Conservation (phyloP, 2,329 filamentous ascomycete genomes). For the Calonectria pseudoturangicola region DNA sequence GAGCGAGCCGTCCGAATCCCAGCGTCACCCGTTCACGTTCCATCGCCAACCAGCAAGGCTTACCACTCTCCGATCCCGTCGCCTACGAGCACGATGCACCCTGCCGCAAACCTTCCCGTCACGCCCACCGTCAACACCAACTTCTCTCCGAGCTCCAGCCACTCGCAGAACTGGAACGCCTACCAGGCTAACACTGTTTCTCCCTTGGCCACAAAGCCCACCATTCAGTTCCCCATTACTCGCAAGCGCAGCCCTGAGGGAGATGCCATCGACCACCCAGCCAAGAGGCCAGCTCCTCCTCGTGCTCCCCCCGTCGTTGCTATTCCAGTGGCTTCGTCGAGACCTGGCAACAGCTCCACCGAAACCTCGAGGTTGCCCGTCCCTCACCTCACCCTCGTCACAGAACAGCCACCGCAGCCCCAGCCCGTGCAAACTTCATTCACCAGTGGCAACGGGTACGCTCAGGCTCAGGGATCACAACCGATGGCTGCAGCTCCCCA, state of each 20-base stretch:
- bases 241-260: constrained; percentile 73
- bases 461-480: constrained; percentile 48
- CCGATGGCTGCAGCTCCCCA: constrained; percentile 58
- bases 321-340: constrained; percentile 42
- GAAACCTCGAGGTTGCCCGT: constrained; percentile 74
- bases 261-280: constrained; percentile 71
- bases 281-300: constrained; percentile 68
- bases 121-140: constrained; percentile 58
- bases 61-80: constrained; percentile 70
- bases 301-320: constrained; percentile 45
- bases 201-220: constrained; percentile 69
- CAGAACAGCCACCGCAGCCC: constrained; percentile 58
- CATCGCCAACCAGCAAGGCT: constrained; percentile 62
- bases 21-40: constrained; percentile 63
- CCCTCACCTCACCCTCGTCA: constrained; percentile 82
- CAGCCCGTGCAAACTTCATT: constrained; percentile 55
- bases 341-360: constrained; percentile 45
- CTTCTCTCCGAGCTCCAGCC: constrained; percentile 64
- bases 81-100: constrained; percentile 64
- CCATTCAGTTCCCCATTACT: constrained; percentile 61
- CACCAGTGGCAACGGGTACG: constrained; percentile 62
- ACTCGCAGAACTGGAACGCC: constrained; percentile 62
- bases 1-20: constrained; percentile 76
- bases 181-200: constrained; percentile 66
- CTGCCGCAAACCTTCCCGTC: constrained; percentile 56